phyloP scores from a whole-genome alignment of 2,329 filamentous ascomycete species.

The Ophiocordyceps unilateralis region DNA sequence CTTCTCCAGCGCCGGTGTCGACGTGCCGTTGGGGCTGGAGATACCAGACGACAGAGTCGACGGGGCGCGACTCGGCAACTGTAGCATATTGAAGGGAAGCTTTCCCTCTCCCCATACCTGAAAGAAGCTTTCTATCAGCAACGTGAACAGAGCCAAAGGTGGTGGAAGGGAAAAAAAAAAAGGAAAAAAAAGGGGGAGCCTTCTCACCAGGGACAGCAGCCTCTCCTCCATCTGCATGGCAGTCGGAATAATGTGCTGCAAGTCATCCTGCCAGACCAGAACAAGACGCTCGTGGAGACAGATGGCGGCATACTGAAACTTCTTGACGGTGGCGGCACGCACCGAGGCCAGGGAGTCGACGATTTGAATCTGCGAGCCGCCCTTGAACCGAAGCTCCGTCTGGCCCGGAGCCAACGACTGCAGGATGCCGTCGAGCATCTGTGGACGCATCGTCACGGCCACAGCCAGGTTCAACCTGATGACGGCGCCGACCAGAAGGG shows the following conservation, averaged over 20 bases:
- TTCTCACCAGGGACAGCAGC: constrained; percentile 10
- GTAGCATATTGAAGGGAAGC: constrained; percentile 5
- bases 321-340: constrained; percentile 20
- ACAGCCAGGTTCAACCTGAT: constrained; percentile 26
- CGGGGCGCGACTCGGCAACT: constrained; percentile 4
- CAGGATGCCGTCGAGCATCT: constrained; percentile 27
- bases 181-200: too few species aligned
- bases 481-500: constrained; percentile 21
- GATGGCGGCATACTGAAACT: constrained; percentile 25
- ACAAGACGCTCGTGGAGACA: constrained; percentile 22
- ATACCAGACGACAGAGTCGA: constrained; percentile 6
- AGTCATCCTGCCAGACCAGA: constrained; percentile 24
- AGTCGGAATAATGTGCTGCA: constrained; percentile 20
- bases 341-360: constrained; percentile 22
- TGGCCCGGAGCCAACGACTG: constrained; percentile 20
- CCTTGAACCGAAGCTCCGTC: constrained; percentile 21
- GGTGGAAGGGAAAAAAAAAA: background rate
- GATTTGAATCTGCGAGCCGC: constrained; percentile 26
- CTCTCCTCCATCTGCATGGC: constrained; percentile 17
- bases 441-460: constrained; percentile 30
- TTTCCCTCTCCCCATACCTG: constrained; percentile 11
- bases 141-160: too few species aligned
- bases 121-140: too few species aligned
- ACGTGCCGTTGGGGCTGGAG: constrained; percentile 4
- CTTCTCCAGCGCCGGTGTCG: constrained; percentile 8